Percentiles rank a stretch among this genome's conserved stretches.
These are phyloP conservation scores for Rauvolfia tetraphylla DNA, from an alignment of 257 asterid species.

Conservation along the genomic window DNA sequence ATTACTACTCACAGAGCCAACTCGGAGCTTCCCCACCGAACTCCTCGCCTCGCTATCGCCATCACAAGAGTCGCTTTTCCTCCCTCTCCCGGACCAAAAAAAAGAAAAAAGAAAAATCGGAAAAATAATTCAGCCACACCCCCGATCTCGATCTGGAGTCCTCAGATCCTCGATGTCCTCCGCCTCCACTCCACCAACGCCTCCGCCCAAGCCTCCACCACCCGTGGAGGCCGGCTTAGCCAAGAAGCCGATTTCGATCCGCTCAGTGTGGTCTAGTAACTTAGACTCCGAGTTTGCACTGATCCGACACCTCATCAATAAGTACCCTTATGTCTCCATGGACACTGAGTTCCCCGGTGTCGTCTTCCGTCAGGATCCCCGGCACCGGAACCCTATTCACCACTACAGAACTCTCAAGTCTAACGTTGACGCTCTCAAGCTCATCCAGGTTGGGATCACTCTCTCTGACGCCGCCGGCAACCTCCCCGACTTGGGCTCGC, in stretches of 20 bases:
- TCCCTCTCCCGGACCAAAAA: neutral
- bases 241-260: constrained; percentile 30
- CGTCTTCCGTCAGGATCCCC: constrained; percentile 39
- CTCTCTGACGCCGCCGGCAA: constrained; percentile 60
- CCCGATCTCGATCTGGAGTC: constrained; percentile 9
- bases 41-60: neutral
- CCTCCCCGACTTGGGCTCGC: constrained; percentile 49
- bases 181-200: constrained; percentile 7
- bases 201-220: constrained; percentile 3
- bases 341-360: constrained; percentile 87
- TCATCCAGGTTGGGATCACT: constrained; percentile 78
- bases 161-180: constrained; percentile 17
- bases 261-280: constrained; percentile 59
- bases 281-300: constrained; percentile 46
- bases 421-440: constrained; percentile 68
- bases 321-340: constrained; percentile 54
- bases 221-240: neutral
- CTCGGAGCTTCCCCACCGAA: constrained; percentile 4
- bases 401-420: constrained; percentile 54
- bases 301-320: constrained; percentile 44
- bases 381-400: constrained; percentile 39
- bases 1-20: neutral
- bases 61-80: neutral
- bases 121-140: too few species aligned
- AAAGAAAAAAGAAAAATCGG: neutral